Evolutionary conservation across 306 rosid species (phyloP).

Genomic region (Argentina anserina): DNA sequence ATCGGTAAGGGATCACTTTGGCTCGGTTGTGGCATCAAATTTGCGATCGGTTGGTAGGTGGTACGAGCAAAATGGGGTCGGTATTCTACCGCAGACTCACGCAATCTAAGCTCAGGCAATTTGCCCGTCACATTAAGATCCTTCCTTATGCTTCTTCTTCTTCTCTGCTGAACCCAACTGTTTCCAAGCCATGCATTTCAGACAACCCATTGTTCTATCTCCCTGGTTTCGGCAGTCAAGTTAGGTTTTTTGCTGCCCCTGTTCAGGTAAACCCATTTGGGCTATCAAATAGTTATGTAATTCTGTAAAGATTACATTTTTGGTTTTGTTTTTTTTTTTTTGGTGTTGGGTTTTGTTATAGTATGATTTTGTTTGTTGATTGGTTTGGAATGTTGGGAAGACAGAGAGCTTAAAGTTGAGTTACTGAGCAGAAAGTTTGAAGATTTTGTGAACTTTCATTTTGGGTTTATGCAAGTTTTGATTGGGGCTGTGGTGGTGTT

Average conservation of each 20-base stretch:
- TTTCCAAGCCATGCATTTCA: constrained; percentile 24
- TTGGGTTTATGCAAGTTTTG: background rate
- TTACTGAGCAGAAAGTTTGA: background rate
- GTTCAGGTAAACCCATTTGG: constrained; percentile 40
- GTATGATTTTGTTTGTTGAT: background rate
- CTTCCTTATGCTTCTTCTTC: constrained; percentile 26
- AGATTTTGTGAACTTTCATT: background rate
- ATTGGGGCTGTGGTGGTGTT: background rate
- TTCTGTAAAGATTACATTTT: background rate
- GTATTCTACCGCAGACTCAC: constrained; percentile 54
- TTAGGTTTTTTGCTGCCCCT: constrained; percentile 65
- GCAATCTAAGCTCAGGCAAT: constrained; percentile 39
- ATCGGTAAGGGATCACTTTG: no score
- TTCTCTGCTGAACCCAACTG: constrained; percentile 23
- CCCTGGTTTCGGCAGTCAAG: constrained; percentile 24
- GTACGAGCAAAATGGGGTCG: no score
- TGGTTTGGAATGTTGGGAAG: background rate
- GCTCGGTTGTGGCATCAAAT: no score
- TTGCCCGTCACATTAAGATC: constrained; percentile 31
- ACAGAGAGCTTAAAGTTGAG: background rate
- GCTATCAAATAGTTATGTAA: background rate
- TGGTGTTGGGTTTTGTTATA: background rate
- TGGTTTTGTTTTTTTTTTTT: no score
- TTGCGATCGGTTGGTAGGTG: no score
- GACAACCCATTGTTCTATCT: constrained; percentile 26